Base-by-base conservation (phyloP, 768 basidiomycete species). In the Rhodotorula kratochvilovae region DNA sequence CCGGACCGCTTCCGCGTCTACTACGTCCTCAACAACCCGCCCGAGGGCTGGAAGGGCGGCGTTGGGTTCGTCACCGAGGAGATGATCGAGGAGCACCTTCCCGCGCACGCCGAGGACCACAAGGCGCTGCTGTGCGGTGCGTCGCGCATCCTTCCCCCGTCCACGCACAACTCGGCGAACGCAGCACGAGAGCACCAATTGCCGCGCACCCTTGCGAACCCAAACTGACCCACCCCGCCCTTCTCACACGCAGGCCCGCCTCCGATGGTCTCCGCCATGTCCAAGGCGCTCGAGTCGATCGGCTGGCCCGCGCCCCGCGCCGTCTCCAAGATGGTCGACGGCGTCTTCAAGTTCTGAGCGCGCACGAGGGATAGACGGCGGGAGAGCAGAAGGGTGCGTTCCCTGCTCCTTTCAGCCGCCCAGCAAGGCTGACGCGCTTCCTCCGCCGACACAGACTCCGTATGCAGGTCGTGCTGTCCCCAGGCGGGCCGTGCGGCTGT, bases 1-100 rank as follows among this genome's bases (percentile, higher is more conserved):
- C 83, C 84, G 31, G 80, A 83, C 57, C 84, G 87, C 68, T 92
- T 98, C 85, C 87, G 85, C 75, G 84, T 95, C 63, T 87, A 86
- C 82, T 92, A 93, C 80, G 92, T 96, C 65, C 86, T 99, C 78
- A 98, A 99, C 85, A 96, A 92, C 83, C 87, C 93, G 5, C 93
- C 95, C 10, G 63, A 19, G 27, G 84, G 81, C 73, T 99, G 96
- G 96, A 85, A 83, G 8, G 90, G 90, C 56, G 93, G 93, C 70
- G 87, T 88, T 65, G 96, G 96, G 50, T 99, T 96, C 77, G 91
- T 99, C 65, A 86, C 89, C 76, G 91, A 90, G 81, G 91, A 92
- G 19, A 92, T 96, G 79, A 92, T 99, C 77, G 85, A 89, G 78
- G 82, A 87, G 73, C 84, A 87, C 81, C 84, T 97, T 43, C 42